phyloP scores from a whole-genome alignment of 495 filamentous ascomycete genomes.

The Pseudomonodictys pantanalensis region DNA sequence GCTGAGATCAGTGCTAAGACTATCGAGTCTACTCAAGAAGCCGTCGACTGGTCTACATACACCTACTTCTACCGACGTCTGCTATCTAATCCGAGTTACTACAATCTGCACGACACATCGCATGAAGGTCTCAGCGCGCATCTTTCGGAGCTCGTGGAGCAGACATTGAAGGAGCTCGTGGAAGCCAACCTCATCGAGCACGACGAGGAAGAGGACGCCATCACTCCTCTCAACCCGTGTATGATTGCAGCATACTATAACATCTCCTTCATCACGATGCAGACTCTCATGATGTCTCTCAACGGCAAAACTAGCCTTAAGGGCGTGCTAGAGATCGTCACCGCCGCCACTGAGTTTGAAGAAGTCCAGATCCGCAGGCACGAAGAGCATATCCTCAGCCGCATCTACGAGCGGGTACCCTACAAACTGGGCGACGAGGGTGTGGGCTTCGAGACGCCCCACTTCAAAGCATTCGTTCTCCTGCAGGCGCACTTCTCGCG shows the following conservation, averaged over 20 bases:
- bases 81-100: conserved; percentile 96
- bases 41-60: conserved; percentile 96
- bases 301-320: conserved; percentile 87
- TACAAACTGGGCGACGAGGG: conserved; percentile 96
- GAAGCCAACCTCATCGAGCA: conserved; percentile 96
- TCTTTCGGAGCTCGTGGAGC: conserved; percentile 92
- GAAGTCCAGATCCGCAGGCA: conserved; percentile 91
- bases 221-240: conserved; percentile 86
- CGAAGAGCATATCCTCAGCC: conserved; percentile 81
- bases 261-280: conserved; percentile 98
- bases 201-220: conserved; percentile 92
- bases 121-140: conserved; percentile 92
- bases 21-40: conserved; percentile 92
- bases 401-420: conserved; percentile 89
- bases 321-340: conserved; percentile 94
- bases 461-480: conserved; percentile 96
- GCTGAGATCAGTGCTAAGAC: conserved; percentile 93
- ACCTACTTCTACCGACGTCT: conserved; percentile 98
- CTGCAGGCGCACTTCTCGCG: conserved; percentile 96
- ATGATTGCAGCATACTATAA: conserved; percentile 99
- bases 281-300: conserved; percentile 97
- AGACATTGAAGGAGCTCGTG: conserved; percentile 82
- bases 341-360: conserved; percentile 95
- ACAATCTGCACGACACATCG: conserved; percentile 81
- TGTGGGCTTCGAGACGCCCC: conserved; percentile 82